Evolutionary conservation across 2,329 filamentous ascomycete species (phyloP).

Genomic region (Fusarium vanettenii): DNA sequence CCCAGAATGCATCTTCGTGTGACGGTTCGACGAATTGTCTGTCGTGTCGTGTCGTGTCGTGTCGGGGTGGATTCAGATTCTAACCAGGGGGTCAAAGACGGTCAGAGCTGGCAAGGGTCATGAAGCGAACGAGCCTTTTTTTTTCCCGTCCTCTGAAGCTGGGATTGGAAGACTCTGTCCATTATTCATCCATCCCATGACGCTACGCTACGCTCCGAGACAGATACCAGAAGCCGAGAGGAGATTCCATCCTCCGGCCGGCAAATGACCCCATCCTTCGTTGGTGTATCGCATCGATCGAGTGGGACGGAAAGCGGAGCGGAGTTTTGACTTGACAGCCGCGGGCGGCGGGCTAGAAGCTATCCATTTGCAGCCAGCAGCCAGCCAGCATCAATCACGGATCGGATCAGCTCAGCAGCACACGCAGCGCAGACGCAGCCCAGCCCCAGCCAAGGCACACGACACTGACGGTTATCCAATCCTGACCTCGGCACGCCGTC

Average conservation of each 20-base stretch:
- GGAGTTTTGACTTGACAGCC: slow-evolving; percentile 3
- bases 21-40: not conserved
- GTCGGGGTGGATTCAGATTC: not conserved
- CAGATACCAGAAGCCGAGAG: not conserved
- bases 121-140: slow-evolving; percentile 22
- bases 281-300: slow-evolving; percentile 9
- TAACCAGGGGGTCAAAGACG: slow-evolving; percentile 1
- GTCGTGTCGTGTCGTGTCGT: not conserved
- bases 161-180: not conserved
- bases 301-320: slow-evolving; percentile 20
- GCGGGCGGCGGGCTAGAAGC: not conserved
- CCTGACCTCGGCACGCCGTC: slow-evolving; percentile 20
- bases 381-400: not conserved
- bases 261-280: slow-evolving; percentile 2
- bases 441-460: slow-evolving; percentile 8
- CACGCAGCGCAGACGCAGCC: not conserved
- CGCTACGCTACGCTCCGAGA: not conserved
- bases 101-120: slow-evolving; percentile 15
- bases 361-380: not conserved
- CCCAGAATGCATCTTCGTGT: not conserved
- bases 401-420: not conserved
- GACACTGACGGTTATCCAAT: slow-evolving; percentile 8
- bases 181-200: not conserved
- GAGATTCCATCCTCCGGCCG: not conserved
- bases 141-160: not conserved